Percentiles rank a stretch among this genome's conserved stretches.
phyloP scores from a whole-genome alignment of 805 yeast species.

The Hanseniaspora guilliermondii region DNA sequence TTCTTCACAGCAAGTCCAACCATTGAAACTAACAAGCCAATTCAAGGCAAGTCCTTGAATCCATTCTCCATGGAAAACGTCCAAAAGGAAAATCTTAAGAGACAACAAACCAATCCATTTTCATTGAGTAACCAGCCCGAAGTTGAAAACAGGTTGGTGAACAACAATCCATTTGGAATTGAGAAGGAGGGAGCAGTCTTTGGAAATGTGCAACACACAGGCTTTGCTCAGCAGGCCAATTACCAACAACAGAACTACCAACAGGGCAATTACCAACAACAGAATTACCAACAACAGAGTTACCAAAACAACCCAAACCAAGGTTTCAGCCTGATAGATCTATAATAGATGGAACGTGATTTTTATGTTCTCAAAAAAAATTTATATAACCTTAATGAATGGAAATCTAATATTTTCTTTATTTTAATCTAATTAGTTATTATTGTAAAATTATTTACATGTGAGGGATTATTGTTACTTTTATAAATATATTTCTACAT shows the following conservation, averaged over 20 bases:
- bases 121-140: constrained; percentile 11
- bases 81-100: constrained; percentile 17
- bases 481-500: too few relatives aligned
- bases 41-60: constrained; percentile 27
- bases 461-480: too few relatives aligned
- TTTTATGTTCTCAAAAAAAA: too few relatives aligned
- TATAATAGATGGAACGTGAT: neutral
- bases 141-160: constrained; percentile 1
- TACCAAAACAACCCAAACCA: constrained; percentile 13
- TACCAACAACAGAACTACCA: constrained; percentile 14
- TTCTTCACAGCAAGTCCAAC: constrained; percentile 13
- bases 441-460: too few relatives aligned
- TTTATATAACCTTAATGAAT: too few relatives aligned
- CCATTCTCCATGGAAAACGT: constrained; percentile 30
- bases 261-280: constrained; percentile 9
- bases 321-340: constrained; percentile 12
- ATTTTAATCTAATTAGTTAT: too few relatives aligned
- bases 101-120: constrained; percentile 18
- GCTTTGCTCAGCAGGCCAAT: constrained; percentile 12
- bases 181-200: neutral
- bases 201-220: neutral
- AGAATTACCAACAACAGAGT: constrained; percentile 13
- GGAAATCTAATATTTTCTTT: too few relatives aligned
- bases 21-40: constrained; percentile 18
- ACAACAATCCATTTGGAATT: constrained; percentile 12